Evolutionary conservation across 1,139 yeast species (phyloP).

Genomic region (Candida buenavistaensis): DNA sequence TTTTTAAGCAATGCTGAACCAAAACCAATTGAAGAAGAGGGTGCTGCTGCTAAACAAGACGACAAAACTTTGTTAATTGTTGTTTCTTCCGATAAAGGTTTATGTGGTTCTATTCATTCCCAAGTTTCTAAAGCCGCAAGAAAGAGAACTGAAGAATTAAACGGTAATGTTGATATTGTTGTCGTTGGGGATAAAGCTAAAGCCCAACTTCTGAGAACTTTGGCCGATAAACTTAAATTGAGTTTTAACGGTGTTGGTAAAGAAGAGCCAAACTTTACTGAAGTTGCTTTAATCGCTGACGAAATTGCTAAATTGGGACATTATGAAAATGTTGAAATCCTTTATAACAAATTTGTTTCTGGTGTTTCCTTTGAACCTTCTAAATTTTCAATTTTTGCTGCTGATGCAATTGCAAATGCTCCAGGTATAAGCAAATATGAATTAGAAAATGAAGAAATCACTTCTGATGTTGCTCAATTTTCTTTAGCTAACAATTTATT

Average conservation of each 20-base stretch:
- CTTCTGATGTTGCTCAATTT: conserved; percentile 74
- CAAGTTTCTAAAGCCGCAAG: conserved; percentile 90
- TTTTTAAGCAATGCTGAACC: conserved; percentile 85
- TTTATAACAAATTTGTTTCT: conserved; percentile 84
- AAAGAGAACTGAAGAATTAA: conserved; percentile 54
- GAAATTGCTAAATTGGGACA: conserved; percentile 68
- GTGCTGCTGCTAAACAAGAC: conserved; percentile 46
- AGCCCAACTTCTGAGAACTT: conserved; percentile 83
- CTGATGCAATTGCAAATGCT: conserved; percentile 76
- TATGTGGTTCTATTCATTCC: conserved; percentile 97
- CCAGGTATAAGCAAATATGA: conserved; percentile 86
- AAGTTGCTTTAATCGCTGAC: conserved; percentile 87
- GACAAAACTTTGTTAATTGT: conserved; percentile 69
- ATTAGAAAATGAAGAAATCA: conserved; percentile 70
- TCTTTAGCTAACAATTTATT: conserved; percentile 86
- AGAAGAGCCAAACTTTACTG: conserved; percentile 92
- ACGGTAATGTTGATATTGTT: conserved; percentile 76
- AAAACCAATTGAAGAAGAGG: conserved; percentile 49
- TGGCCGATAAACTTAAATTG: conserved; percentile 66
- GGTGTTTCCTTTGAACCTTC: conserved; percentile 92
- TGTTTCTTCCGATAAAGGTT: conserved; percentile 95
- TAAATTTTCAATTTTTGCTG: conserved; percentile 63
- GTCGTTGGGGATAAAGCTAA: conserved; percentile 94
- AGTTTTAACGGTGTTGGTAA: conserved; percentile 91
- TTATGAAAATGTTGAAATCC: conserved; percentile 77